These are phyloP conservation scores for Medicago arabica DNA, from an alignment of 306 rosid species.

Conservation along the genomic window DNA sequence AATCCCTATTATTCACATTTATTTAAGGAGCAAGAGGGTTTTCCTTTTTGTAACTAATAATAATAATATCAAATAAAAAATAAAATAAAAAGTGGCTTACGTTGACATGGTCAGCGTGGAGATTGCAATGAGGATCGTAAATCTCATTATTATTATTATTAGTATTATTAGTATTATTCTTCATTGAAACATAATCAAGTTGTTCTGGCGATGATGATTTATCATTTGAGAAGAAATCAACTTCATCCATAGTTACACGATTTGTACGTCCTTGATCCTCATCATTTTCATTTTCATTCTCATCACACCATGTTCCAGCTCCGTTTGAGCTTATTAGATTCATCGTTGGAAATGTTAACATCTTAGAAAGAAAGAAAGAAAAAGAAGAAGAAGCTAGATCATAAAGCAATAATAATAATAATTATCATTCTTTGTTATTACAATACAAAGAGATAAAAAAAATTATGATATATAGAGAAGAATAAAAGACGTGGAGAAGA, in stretches of 20 bases:
- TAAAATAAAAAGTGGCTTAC: slow-evolving; percentile 37
- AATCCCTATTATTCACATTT: too few relatives aligned
- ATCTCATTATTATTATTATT: slow-evolving; percentile 41
- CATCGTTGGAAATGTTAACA: neutral
- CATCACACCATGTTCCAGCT: neutral
- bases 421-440: too few relatives aligned
- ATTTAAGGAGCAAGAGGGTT: too few relatives aligned
- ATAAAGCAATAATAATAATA: too few relatives aligned
- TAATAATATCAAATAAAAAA: too few relatives aligned
- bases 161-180: slow-evolving; percentile 43
- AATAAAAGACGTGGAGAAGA: slow-evolving; percentile 28
- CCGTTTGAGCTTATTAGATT: neutral
- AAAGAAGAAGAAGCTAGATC: too few relatives aligned
- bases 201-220: slow-evolving; percentile 21
- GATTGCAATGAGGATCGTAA: slow-evolving; percentile 22
- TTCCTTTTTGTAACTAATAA: too few relatives aligned
- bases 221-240: slow-evolving; percentile 72
- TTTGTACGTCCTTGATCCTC: neutral
- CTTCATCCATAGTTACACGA: slow-evolving; percentile 53
- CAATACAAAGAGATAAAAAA: too few relatives aligned
- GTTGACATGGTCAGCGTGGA: slow-evolving; percentile 47
- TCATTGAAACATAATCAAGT: slow-evolving; percentile 34
- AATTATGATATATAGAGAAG: neutral
- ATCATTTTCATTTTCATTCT: neutral
- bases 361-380: too few relatives aligned